Base-by-base conservation (phyloP, 1,284 basidiomycete species). In the Melampsora larici-populina region DNA sequence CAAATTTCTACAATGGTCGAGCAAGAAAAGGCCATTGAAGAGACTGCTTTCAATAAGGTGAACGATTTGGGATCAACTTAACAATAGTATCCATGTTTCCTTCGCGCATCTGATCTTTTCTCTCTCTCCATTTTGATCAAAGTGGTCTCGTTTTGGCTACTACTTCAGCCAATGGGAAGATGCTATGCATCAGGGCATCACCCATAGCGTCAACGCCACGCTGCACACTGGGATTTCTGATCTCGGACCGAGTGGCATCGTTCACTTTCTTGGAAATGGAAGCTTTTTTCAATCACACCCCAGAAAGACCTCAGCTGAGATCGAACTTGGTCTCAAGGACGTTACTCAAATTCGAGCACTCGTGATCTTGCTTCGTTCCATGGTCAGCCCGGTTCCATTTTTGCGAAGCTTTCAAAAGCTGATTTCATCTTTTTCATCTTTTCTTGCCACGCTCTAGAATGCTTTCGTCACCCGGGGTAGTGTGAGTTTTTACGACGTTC, bases 351-450 rank as follows among this genome's bases (percentile, higher is more conserved):
- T 75, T 43, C 48, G 73, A 51, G 64, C 64, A 9, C 65, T 75
- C 26, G 73, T 75, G 21, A 75, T 75, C 29, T 48, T 75, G n/a
- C 43, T 75, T n/a, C 43, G 73, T 36, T 75, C 73, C n/a, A 68
- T 75, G 73, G 73, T 75, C 21, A 29, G 73, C 49, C 58, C 8
- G 9, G 3, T 13, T n/a, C 7, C 7, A n/a, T 11, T 24, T 26
- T 58, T 15, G 5, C 1, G 33, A 36, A 4, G 26, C n/a, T 46
- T 0, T 64, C 26, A 33, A 4, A 33, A 21, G 21, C 29, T 63
- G 17, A 63, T 18, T 18, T 63, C 3, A 4, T 4, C 7, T 7
- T 63, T 33, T 63, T 26, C 62, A 17, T 63, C 62, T 6, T 63
- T 63, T 13, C 24, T 26, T 55, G 18, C 51, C 3, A 55, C 51